Evolutionary conservation across 805 yeast species (phyloP).

Genomic region (Candida endomychidarum): DNA sequence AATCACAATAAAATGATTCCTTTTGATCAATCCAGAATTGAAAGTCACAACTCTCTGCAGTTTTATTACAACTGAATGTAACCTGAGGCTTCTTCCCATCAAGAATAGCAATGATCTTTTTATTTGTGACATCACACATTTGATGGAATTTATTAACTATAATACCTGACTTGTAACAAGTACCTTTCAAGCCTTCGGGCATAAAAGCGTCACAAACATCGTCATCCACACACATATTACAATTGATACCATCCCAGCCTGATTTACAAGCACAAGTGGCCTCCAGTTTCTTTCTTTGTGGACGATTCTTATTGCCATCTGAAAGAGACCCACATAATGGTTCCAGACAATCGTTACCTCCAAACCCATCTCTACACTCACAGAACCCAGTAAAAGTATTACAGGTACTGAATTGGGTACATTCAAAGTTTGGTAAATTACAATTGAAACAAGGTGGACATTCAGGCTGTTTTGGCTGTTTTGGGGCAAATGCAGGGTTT

Average conservation of each 20-base stretch:
- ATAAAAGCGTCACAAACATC: conserved; percentile 78
- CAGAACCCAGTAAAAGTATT: conserved; percentile 87
- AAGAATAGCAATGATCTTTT: conserved; percentile 77
- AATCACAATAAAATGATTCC: conserved; percentile 89
- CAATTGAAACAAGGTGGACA: conserved; percentile 97
- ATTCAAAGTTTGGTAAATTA: conserved; percentile 83
- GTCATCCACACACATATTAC: conserved; percentile 79
- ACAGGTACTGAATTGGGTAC: conserved; percentile 89
- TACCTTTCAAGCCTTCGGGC: conserved; percentile 84
- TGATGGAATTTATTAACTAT: conserved; percentile 79
- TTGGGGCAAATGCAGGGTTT: conserved; percentile 4
- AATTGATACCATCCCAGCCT: conserved; percentile 95
- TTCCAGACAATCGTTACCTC: conserved; percentile 86
- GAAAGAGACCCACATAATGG: conserved; percentile 85
- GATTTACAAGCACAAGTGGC: conserved; percentile 66
- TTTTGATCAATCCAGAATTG: conserved; percentile 94
- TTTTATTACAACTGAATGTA: conserved; percentile 81
- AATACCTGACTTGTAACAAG: conserved; percentile 85
- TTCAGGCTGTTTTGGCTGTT: conserved; percentile 26
- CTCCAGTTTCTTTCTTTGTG: conserved; percentile 51
- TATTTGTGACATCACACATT: conserved; percentile 92
- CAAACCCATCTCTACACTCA: conserved; percentile 89
- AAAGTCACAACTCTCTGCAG: conserved; percentile 69
- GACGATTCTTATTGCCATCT: conserved; percentile 62
- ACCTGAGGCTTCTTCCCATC: conserved; percentile 86